Percentiles rank a stretch among this genome's conserved stretches.
These are phyloP conservation scores for Nemania bipapillata DNA, from an alignment of 2,329 filamentous ascomycete genomes.

Conservation along the genomic window DNA sequence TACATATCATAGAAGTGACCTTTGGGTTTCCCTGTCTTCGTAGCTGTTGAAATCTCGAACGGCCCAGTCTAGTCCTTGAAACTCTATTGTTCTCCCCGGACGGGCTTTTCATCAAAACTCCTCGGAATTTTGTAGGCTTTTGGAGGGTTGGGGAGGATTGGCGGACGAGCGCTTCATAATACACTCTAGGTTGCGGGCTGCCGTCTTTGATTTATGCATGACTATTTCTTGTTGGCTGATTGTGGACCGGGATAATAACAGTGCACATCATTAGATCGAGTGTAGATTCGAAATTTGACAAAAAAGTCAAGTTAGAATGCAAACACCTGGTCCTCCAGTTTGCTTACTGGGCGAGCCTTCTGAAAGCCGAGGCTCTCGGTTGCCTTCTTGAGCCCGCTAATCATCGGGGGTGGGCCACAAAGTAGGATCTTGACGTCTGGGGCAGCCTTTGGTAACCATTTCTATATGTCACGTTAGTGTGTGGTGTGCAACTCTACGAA, in stretches of 20 bases:
- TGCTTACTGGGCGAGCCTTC: constrained; percentile 94
- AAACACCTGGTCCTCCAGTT: constrained; percentile 97
- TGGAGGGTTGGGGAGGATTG: background rate
- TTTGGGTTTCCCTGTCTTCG: background rate
- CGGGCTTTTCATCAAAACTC: background rate
- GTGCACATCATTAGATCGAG: background rate
- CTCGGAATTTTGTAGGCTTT: constrained; percentile 5
- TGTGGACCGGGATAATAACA: background rate
- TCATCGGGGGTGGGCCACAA: constrained; percentile 96
- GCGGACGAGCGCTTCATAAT: background rate
- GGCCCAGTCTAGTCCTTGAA: constrained; percentile 1
- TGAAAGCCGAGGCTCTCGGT: constrained; percentile 88
- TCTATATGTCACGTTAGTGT: constrained; percentile 57
- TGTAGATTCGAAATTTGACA: background rate
- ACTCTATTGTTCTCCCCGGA: background rate
- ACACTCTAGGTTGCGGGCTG: background rate
- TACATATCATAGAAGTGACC: background rate
- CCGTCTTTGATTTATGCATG: background rate
- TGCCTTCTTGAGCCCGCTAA: constrained; percentile 96
- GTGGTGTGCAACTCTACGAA: background rate
- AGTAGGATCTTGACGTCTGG: constrained; percentile 91
- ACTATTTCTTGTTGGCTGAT: background rate
- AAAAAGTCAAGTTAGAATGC: constrained; percentile 73
- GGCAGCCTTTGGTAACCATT: constrained; percentile 83
- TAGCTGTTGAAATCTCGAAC: constrained; percentile 1